phyloP scores from a whole-genome alignment of 2,329 filamentous ascomycete genomes.

The Fusarium sulawesiense region DNA sequence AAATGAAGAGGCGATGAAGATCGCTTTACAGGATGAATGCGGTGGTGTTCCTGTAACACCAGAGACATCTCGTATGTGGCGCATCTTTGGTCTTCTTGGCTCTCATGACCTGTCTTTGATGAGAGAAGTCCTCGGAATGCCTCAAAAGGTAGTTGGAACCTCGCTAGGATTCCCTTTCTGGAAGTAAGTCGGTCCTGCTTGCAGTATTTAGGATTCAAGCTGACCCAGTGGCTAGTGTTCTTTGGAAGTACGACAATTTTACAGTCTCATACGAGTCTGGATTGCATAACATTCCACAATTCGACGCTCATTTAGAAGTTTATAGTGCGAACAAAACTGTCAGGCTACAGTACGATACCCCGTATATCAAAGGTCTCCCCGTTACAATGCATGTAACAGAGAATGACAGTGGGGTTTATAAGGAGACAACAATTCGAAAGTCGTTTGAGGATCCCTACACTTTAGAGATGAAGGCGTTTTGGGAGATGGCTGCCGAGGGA shows the following conservation, averaged over 20 bases:
- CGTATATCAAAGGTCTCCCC: slow-evolving; percentile 66
- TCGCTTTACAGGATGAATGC: background rate
- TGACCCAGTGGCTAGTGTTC: slow-evolving; percentile 45
- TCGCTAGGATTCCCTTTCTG: slow-evolving; percentile 41
- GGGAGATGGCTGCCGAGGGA: slow-evolving; percentile 42
- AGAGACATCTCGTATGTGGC: slow-evolving; percentile 6
- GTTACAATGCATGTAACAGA: slow-evolving; percentile 62
- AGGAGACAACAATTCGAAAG: slow-evolving; percentile 54
- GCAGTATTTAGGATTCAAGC: rapidly evolving
- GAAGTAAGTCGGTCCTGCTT: background rate
- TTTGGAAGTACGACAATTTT: slow-evolving; percentile 60
- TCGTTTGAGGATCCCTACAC: slow-evolving; percentile 60
- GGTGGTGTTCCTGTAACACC: background rate
- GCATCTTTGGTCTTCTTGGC: slow-evolving; percentile 13
- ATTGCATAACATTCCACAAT: slow-evolving; percentile 62
- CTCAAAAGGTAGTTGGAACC: slow-evolving; percentile 31
- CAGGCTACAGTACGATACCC: slow-evolving; percentile 65
- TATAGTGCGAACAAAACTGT: slow-evolving; percentile 66
- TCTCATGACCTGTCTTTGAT: slow-evolving; percentile 37
- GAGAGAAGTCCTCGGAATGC: slow-evolving; percentile 40
- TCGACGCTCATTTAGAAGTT: slow-evolving; percentile 64
- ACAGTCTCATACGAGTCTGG: slow-evolving; percentile 68
- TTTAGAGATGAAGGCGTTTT: slow-evolving; percentile 51
- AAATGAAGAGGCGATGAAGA: background rate
- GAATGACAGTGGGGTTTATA: slow-evolving; percentile 51